phyloP scores from a whole-genome alignment of 108 stramenopile species.

The Skeletonema potamos region DNA sequence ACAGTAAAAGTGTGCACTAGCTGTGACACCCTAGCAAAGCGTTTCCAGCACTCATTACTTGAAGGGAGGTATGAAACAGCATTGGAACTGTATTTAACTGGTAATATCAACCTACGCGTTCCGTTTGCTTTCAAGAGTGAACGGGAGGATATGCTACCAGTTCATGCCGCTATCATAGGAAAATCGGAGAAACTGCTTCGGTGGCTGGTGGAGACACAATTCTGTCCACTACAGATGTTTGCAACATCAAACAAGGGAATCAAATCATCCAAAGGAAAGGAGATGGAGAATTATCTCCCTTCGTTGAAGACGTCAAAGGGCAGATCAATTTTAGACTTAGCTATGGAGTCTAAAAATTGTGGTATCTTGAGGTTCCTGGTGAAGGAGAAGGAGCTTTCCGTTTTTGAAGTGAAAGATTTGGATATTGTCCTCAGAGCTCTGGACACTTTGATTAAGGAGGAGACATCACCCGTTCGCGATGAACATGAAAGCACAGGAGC shows the following conservation, averaged over 20 bases:
- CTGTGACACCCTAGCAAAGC: slow-evolving; percentile 56
- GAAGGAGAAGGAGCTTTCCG: slow-evolving; percentile 60
- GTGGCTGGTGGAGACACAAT: slow-evolving; percentile 84
- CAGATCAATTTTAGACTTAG: slow-evolving; percentile 71
- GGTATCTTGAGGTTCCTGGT: slow-evolving; percentile 76
- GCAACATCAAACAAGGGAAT: slow-evolving; percentile 40
- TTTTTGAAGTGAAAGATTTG: slow-evolving; percentile 72
- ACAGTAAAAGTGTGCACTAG: slow-evolving; percentile 66
- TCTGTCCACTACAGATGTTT: slow-evolving; percentile 66
- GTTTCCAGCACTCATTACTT: slow-evolving; percentile 69
- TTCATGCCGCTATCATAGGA: slow-evolving; percentile 82
- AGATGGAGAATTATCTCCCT: slow-evolving; percentile 47
- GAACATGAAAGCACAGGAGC: not conserved
- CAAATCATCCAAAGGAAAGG: slow-evolving; percentile 21
- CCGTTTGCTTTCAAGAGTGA: slow-evolving; percentile 61
- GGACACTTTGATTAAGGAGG: slow-evolving; percentile 49
- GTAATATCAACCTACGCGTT: slow-evolving; percentile 78
- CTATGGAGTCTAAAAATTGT: slow-evolving; percentile 59
- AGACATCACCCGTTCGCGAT: not conserved
- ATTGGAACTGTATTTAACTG: slow-evolving; percentile 71
- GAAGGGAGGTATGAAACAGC: slow-evolving; percentile 68
- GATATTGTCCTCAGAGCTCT: slow-evolving; percentile 60
- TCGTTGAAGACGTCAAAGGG: slow-evolving; percentile 66
- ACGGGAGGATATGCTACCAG: slow-evolving; percentile 64
- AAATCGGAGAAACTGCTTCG: slow-evolving; percentile 67